Evolutionary conservation across 2,329 filamentous ascomycete genomes (phyloP), one percentile per base, ranked within the genome.

Genomic region (Neonectria coccinea): DNA sequence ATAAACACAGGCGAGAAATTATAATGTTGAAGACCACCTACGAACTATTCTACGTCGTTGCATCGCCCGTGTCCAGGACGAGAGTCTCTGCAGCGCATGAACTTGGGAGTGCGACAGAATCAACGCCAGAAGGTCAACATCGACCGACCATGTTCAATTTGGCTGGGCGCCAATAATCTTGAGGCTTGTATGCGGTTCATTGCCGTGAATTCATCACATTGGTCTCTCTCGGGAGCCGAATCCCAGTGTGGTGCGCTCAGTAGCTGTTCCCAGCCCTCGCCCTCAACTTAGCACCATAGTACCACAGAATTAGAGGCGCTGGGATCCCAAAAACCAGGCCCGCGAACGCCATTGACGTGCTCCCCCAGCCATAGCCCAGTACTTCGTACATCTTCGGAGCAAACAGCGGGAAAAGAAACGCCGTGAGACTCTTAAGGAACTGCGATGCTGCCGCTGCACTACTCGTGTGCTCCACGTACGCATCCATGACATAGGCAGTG

Each of bases 331-430:
- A 69, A 0, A 70, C 79, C 2, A 89, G 66, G 0, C 73, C 73
- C 0, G 76, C 67, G 16, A 82, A 75, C 0, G 77, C 81, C 50
- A 85, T 47, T 1, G 79, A 45, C 27, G 68, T 80, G 27, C 80
- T 81, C 0, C 78, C 75, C 77, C 78, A 80, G 2, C 79, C 79
- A 27, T 81, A 81, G 0, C 79, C 79, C 1, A 82, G 66, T 0
- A 56, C 61, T 4, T 67, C 39, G 39, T 80, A 82, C 70, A 82
- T 76, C 11, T 66, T 74, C 0, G 83, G 82, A 0, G 81, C 82
- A 62, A 86, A 85, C 0, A 86, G 66, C 0, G 85, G 84, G 48
- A 86, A 86, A 10, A 79, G 65, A 65, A 85, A 85, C 0, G 82
- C 84, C 2, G 79, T 75, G 47, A 86, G 67, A 8, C 80, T 84